Evolutionary conservation across 805 yeast species (phyloP), one percentile per base, ranked within the genome.

Genomic region (Kodamaea kaohsiungensis): DNA sequence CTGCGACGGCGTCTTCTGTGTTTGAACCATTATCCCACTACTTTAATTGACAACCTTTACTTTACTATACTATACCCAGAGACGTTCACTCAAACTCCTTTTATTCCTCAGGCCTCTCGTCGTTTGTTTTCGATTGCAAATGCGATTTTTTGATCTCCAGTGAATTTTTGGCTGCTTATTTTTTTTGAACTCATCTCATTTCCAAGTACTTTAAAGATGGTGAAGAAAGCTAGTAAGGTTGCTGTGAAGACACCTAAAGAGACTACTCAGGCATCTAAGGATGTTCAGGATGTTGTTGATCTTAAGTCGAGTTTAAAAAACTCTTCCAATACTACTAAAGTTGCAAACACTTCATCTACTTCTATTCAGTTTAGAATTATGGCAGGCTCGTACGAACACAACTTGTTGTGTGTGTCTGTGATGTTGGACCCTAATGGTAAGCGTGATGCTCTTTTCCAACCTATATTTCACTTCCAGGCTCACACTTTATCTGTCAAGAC

Each of bases 331-430:
- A 50, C 48, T 7, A 50, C 53, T 13, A 46, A 40, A 15, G 53
- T 51, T 8, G 49, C 49, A 39, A 13, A 19, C 9, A 37, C 46
- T 19, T 48, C 52, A 18, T 19, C 42, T 22, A 27, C 43, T 7
- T 18, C 53, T 13, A 48, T 52, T 3, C 83, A 79, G 62, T 88
- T 93, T 61, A 80, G 99, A 67, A 85, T 95, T 19, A 81, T 93
- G 62, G 96, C 90, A 10, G 99, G 99, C 22, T 91, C 98, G 0
- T 95, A 95, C 64, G 99, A 95, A 72, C 99, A 95, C 72, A 90
- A 91, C 58, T 71, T 95, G 47, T 73, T 92, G 42, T 91, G 98
- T 76, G 77, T 91, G 13, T 89, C 97, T 1, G 73, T 90, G 45
- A 80, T 86, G n/a, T 62, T 90, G 22, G 81, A 84, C 56, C 62